phyloP scores from a whole-genome alignment of 495 filamentous ascomycete species.

The Penicillium roqueforti region DNA sequence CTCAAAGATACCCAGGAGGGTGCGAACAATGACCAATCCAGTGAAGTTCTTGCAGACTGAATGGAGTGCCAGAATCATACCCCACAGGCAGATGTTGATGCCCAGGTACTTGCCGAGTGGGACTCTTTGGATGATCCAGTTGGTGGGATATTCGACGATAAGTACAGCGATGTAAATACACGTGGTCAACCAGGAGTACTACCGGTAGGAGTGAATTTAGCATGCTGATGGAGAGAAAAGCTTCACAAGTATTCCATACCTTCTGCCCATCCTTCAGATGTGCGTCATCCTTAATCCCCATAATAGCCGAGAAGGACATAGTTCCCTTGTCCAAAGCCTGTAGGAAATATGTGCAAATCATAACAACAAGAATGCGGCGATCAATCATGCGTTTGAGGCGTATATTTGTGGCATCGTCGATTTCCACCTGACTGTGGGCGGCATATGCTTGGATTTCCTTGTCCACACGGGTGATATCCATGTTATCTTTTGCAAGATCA shows the following conservation, averaged over 20 bases:
- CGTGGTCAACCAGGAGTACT: constrained; percentile 52
- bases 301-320: constrained; percentile 64
- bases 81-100: constrained; percentile 61
- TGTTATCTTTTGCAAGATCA: constrained; percentile 44
- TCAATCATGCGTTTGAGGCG: constrained; percentile 53
- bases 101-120: constrained; percentile 59
- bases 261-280: constrained; percentile 48
- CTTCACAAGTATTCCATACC: constrained; percentile 10
- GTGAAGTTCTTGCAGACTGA: constrained; percentile 55
- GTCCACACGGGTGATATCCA: constrained; percentile 55
- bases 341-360: constrained; percentile 57
- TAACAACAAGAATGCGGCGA: constrained; percentile 48
- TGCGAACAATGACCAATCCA: constrained; percentile 53
- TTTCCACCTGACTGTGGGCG: constrained; percentile 42
- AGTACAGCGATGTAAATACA: constrained; percentile 55
- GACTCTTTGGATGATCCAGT: constrained; percentile 55
- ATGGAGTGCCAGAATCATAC: constrained; percentile 51
- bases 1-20: constrained; percentile 64
- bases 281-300: constrained; percentile 59
- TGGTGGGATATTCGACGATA: constrained; percentile 54
- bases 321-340: constrained; percentile 73
- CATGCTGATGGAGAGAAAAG: not conserved
- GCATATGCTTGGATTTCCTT: constrained; percentile 62
- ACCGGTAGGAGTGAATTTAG: constrained; percentile 1
- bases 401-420: constrained; percentile 51